A percentile compares a stretch with the other conserved stretches of the same genome.
phyloP scores from a whole-genome alignment of 1,139 yeast species.

The Pneumocystis oryctolagi region DNA sequence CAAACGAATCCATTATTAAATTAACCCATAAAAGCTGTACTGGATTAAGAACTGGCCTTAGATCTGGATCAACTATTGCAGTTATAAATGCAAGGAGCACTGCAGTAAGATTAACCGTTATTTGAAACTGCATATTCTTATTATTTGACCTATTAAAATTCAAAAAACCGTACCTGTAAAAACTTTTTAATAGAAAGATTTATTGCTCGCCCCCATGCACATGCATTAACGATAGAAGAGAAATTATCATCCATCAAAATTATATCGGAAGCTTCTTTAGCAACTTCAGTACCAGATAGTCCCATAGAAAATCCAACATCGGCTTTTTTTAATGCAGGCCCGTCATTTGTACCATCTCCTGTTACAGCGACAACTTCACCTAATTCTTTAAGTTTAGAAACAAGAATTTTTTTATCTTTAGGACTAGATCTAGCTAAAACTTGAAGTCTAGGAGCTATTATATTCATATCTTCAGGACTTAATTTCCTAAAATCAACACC shows the following conservation, averaged over 20 bases:
- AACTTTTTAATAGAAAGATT: slow-evolving; percentile 87
- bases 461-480: slow-evolving; percentile 39
- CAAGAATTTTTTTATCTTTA: slow-evolving; percentile 37
- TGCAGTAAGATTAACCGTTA: slow-evolving; percentile 92
- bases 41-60: slow-evolving; percentile 81
- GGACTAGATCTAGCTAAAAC: slow-evolving; percentile 44
- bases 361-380: slow-evolving; percentile 57
- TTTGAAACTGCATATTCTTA: slow-evolving; percentile 39
- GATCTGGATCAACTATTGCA: slow-evolving; percentile 69
- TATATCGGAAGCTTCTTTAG: slow-evolving; percentile 42
- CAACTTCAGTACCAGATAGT: slow-evolving; percentile 37
- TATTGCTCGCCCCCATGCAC: slow-evolving; percentile 97
- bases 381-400: slow-evolving; percentile 34
- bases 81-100: slow-evolving; percentile 85
- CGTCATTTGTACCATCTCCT: slow-evolving; percentile 78
- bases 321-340: slow-evolving; percentile 65
- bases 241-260: slow-evolving; percentile 58
- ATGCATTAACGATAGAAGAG: slow-evolving; percentile 90
- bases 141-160: not conserved
- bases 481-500: slow-evolving; percentile 78
- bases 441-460: slow-evolving; percentile 54
- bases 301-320: slow-evolving; percentile 66
- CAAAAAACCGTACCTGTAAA: slow-evolving; percentile 31
- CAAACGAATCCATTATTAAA: slow-evolving; percentile 93
- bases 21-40: slow-evolving; percentile 96